These are phyloP conservation scores for Acacia pycnantha DNA, from an alignment of 331 rosid genomes.

Conservation along the genomic window DNA sequence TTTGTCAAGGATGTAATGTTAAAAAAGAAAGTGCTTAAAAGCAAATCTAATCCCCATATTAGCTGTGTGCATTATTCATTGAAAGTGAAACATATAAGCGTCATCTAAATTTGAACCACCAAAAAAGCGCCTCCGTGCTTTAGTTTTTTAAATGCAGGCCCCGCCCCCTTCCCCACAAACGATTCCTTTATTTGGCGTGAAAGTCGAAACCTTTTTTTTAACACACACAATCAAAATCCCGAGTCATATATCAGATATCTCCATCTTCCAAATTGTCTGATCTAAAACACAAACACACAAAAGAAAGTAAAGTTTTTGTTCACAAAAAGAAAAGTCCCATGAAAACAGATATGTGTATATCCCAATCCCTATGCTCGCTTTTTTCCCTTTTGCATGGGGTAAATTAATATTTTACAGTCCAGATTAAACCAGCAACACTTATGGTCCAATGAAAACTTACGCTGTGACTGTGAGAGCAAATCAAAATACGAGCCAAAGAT, in stretches of 20 bases:
- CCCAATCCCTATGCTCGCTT: not conserved
- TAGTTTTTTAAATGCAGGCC: not conserved
- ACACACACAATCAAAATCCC: not conserved
- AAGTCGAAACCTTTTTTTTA: not conserved
- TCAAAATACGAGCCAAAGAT: not conserved
- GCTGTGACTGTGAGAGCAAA: not conserved
- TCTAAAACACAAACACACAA: not conserved
- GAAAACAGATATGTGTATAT: not conserved
- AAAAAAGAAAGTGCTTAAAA: constrained; percentile 13
- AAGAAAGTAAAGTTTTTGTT: not conserved
- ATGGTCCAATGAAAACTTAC: not conserved
- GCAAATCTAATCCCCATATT: not conserved
- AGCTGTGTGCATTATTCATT: not conserved
- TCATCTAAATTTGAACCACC: constrained; percentile 10
- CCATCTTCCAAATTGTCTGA: not conserved
- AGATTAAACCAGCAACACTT: not conserved
- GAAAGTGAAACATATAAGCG: not conserved
- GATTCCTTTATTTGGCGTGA: not conserved
- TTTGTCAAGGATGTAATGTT: constrained; percentile 14
- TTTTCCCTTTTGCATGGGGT: not conserved
- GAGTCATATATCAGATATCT: not conserved
- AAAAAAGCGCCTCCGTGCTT: not conserved
- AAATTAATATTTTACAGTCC: not conserved
- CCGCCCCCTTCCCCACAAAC: constrained; percentile 1
- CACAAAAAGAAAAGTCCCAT: not conserved